phyloP scores from a whole-genome alignment of 352 stramenopile species.

The Pythium coloratum region DNA sequence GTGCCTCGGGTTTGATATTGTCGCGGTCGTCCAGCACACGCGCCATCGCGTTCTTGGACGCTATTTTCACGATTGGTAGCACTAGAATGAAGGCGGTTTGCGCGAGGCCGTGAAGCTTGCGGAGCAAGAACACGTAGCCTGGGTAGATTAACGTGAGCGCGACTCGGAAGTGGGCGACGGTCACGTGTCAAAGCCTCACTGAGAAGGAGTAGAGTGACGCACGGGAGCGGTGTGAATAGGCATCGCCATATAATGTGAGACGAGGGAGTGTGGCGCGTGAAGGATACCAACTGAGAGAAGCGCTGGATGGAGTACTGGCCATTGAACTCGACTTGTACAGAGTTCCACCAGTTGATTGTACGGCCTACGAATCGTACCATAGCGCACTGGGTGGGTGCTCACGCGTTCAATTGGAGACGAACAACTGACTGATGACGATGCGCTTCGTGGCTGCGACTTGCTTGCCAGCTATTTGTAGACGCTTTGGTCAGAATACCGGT shows the following conservation, averaged over 20 bases:
- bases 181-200: not conserved
- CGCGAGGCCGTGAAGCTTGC: not conserved
- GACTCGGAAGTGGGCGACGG: not conserved
- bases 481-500: no score
- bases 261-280: not conserved
- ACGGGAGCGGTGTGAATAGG: not conserved
- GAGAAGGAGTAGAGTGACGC: not conserved
- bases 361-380: not conserved
- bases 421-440: no score
- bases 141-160: not conserved
- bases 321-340: not conserved
- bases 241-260: not conserved
- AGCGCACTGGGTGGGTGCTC: no score
- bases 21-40: conserved; percentile 3
- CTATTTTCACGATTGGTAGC: conserved; percentile 22
- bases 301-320: conserved; percentile 1
- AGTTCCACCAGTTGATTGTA: not conserved
- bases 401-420: no score
- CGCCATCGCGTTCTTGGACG: conserved; percentile 25
- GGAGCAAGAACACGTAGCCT: not conserved
- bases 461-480: no score
- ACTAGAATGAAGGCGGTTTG: conserved; percentile 17
- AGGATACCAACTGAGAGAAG: not conserved
- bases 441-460: no score
- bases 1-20: conserved; percentile 11